Evolutionary conservation across 148 eudicot species (phyloP).

Genomic region (Arctostaphylos glauca): DNA sequence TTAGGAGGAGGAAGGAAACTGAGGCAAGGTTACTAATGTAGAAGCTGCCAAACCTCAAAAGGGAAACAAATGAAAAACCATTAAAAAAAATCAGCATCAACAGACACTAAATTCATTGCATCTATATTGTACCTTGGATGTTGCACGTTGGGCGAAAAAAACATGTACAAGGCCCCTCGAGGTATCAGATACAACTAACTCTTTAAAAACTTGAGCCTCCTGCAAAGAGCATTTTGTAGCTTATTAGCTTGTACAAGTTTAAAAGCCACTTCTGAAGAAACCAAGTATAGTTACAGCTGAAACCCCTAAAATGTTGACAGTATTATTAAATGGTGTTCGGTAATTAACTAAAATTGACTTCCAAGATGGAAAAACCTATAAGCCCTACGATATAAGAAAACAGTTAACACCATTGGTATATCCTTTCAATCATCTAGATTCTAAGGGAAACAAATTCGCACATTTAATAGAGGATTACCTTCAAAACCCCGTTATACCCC

Average conservation of each 20-base stretch:
- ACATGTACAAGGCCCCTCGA: conserved; percentile 80
- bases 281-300: not conserved
- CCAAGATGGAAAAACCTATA: conserved; percentile 2
- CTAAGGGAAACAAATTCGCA: not conserved
- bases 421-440: not conserved
- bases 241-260: conserved; percentile 6
- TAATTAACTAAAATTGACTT: not conserved
- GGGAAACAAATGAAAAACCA: not conserved
- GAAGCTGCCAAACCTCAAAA: not conserved
- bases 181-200: conserved; percentile 63
- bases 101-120: not conserved
- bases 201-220: conserved; percentile 64
- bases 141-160: conserved; percentile 79
- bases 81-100: not conserved
- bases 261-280: conserved; percentile 2
- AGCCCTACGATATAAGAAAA: not conserved
- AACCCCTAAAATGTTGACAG: not conserved
- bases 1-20: not conserved
- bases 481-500: conserved; percentile 71
- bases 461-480: conserved; percentile 43
- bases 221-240: conserved; percentile 25
- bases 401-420: not conserved
- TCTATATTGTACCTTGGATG: conserved; percentile 62
- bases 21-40: not conserved
- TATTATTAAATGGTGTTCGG: not conserved